Base-by-base conservation (phyloP, 1,284 basidiomycete genomes). In the Malassezia japonica region DNA sequence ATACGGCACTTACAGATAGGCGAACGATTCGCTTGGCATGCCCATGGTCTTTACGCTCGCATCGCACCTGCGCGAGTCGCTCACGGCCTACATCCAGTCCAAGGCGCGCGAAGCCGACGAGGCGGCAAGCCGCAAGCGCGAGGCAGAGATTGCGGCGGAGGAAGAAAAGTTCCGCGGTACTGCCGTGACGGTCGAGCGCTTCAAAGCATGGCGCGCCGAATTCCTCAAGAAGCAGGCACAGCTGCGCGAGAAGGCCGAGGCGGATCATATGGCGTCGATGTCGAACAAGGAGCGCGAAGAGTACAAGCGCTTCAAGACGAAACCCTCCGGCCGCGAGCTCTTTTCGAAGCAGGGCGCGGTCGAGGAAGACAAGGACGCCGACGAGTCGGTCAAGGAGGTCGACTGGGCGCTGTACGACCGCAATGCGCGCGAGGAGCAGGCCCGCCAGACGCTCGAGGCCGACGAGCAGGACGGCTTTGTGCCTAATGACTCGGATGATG, bases 1-100 rank as follows among this genome's bases (percentile, higher is more conserved):
- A n/a, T n/a, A 8, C 28, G 29, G 12, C 21, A 6, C 10, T 36
- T 42, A 4, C n/a, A 9, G 28, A 12, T 15, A 59, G 87, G 90
- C 85, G 24, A 81, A 85, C 68, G 90, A 95, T 68, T 91, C 87
- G 62, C 70, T 89, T 21, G 90, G 90, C 32, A 92, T 95, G 84
- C 89, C 92, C 2, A 95, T 96, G 90, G 91, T 89, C 10, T 98
- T 95, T 70, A 88, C 91, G 0, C 78, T 98, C 6, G 85, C 89
- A 4, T 84, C 87, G 2, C 84, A 87, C 63, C 79, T 95, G 38
- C 80, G 86, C 56, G 91, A 95, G 71, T 79, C 82, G 42, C 76
- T 95, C 12, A 81, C 83, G 4, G 61, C 55, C n/a, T 58, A 69
- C 34, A 56, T 66, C 42, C 62, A 76, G 38, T 80, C 86, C 55